Percentiles rank a stretch among this genome's conserved stretches.
phyloP scores from a whole-genome alignment of 805 yeast species.

The Zygoascus flipseniorum region DNA sequence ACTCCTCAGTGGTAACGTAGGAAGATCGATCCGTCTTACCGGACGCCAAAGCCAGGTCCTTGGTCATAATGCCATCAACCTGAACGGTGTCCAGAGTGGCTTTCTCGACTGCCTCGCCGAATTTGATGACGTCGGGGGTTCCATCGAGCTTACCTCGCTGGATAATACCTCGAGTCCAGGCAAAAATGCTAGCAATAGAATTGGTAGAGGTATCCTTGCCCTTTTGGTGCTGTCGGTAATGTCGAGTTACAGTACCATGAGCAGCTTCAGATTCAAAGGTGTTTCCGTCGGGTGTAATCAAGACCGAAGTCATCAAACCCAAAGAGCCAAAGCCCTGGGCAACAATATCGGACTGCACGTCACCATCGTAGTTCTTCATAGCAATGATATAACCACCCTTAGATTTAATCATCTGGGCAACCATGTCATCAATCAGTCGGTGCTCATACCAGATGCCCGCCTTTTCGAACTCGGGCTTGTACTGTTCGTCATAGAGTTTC shows the following conservation, averaged over 20 bases:
- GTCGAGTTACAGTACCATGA: conserved; percentile 98
- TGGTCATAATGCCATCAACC: conserved; percentile 84
- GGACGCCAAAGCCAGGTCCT: conserved; percentile 84
- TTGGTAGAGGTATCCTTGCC: conserved; percentile 97
- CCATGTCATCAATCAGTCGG: conserved; percentile 96
- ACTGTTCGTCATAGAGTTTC: conserved; percentile 60
- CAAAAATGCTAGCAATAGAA: conserved; percentile 94
- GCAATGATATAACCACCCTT: conserved; percentile 94
- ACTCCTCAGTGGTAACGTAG: conserved; percentile 88
- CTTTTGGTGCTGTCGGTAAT: conserved; percentile 89
- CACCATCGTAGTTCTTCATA: conserved; percentile 96
- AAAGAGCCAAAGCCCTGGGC: conserved; percentile 98
- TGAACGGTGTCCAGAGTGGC: conserved; percentile 84
- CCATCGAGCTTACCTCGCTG: conserved; percentile 87
- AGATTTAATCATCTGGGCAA: conserved; percentile 96
- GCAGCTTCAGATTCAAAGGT: conserved; percentile 96
- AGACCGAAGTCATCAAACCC: conserved; percentile 96
- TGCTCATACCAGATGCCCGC: conserved; percentile 94
- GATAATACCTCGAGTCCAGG: conserved; percentile 90
- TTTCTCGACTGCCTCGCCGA: conserved; percentile 70
- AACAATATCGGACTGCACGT: conserved; percentile 91
- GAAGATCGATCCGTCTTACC: conserved; percentile 77
- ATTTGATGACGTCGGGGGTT: conserved; percentile 76
- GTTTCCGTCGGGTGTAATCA: conserved; percentile 93
- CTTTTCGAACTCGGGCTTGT: conserved; percentile 62